Evolutionary conservation across 2,329 filamentous ascomycete species (phyloP), one percentile per base, ranked within the genome.

Genomic region (Calycina herbarum): DNA sequence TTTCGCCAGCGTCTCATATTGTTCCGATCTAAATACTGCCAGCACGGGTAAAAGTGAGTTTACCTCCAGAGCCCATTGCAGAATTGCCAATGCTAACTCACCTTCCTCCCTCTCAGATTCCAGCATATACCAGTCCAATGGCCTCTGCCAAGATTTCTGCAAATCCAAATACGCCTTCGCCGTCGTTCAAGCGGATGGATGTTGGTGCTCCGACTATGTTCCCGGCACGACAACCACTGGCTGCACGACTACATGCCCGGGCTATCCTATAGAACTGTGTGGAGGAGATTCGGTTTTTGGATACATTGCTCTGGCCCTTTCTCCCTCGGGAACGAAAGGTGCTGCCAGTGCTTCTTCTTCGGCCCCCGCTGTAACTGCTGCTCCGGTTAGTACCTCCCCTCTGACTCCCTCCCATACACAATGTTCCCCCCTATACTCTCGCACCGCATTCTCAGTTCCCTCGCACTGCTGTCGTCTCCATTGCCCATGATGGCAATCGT

Each of bases 201-300:
- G 91, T 75, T 94, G 90, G 90, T 94, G 91, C 76, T 89, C 89
- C 45, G 84, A 93, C 75, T 88, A 88, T 72, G 82, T 82, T 1
- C 91, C 91, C 8, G 79, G 80, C 60, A 69, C 78, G 38, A 76
- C 38, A 75, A 80, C 61, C 27, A 76, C 77, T 40, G 71, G 82
- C 27, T 94, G 91, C 77, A 77, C 82, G 69, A 76, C 76, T 0
- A 61, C 77, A 17, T 94, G 91, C 71, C 89, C 90, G 8, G 91
- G 90, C n/a, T 94, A 84, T 73, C 85, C 85, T 0, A 40, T 62
- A 1, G 89, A 94, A 68, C 77, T 80, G 11, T 94, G 91, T 73
- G 91, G 91, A 67, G 86, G 85, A 42, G 69, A 81, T 38, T 81
- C 79, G 58, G 73, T 88, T 3, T 94, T 80, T 72, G 89, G 87